Percentiles rank a stretch among this genome's conserved stretches.
Evolutionary conservation across 352 stramenopile species (phyloP).

Genomic region (Pythium apleroticum): DNA sequence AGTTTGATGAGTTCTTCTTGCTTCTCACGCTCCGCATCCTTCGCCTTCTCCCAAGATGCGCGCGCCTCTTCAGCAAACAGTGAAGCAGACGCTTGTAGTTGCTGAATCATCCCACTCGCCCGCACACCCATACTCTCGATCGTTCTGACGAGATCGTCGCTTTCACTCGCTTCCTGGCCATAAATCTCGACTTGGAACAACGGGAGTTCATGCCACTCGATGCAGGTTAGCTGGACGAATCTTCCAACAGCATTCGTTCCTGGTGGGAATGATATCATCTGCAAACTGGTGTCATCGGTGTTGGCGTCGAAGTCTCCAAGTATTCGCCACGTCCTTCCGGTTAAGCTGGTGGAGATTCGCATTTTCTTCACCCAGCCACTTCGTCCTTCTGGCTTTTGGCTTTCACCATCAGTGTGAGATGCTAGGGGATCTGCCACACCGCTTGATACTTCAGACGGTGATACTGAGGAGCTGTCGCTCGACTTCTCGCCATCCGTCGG

Average conservation of each 20-base stretch:
- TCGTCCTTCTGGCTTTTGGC: slow-evolving; percentile 12
- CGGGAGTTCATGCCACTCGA: slow-evolving; percentile 62
- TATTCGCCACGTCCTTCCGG: slow-evolving; percentile 54
- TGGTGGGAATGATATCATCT: slow-evolving; percentile 35
- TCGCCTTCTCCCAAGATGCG: slow-evolving; percentile 71
- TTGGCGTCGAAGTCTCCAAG: slow-evolving; percentile 70
- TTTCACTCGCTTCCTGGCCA: slow-evolving; percentile 58
- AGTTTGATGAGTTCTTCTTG: slow-evolving; percentile 76
- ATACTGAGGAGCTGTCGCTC: background rate
- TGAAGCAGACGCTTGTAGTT: slow-evolving; percentile 47
- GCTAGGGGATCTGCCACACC: background rate
- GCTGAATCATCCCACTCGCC: slow-evolving; percentile 44
- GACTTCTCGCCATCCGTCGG: background rate
- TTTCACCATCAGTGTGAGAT: background rate
- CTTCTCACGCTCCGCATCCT: slow-evolving; percentile 74
- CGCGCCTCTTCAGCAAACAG: slow-evolving; percentile 71
- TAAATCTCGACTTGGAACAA: slow-evolving; percentile 71
- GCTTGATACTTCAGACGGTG: background rate
- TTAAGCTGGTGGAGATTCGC: slow-evolving; percentile 58
- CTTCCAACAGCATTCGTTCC: slow-evolving; percentile 41
- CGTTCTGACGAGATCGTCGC: slow-evolving; percentile 39
- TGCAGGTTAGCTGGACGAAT: slow-evolving; percentile 61
- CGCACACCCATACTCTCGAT: slow-evolving; percentile 42
- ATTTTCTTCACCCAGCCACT: slow-evolving; percentile 67
- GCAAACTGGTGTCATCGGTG: slow-evolving; percentile 30